Evolutionary conservation across 768 basidiomycete genomes (phyloP).

Genomic region (Termitomyces sp.): DNA sequence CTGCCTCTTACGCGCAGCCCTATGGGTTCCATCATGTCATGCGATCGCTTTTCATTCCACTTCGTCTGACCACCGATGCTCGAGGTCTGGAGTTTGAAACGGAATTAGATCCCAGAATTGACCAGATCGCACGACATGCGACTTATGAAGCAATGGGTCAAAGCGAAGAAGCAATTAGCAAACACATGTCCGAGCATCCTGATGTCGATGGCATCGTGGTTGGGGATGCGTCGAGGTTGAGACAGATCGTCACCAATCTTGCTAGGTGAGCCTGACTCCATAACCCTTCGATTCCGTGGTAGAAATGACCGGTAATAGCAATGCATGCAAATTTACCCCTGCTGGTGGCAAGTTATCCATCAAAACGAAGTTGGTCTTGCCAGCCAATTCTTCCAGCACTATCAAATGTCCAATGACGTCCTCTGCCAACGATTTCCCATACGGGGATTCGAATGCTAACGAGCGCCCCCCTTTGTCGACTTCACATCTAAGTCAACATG

Average conservation of each 20-base stretch:
- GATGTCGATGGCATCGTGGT: constrained; percentile 67
- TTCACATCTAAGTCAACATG: constrained; percentile 46
- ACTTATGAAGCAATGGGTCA: constrained; percentile 60
- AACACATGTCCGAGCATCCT: constrained; percentile 40
- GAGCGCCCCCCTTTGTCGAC: constrained; percentile 35
- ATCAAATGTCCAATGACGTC: not conserved
- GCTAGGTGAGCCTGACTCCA: constrained; percentile 49
- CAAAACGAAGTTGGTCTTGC: constrained; percentile 56
- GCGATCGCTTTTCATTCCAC: constrained; percentile 67
- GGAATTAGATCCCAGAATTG: constrained; percentile 65
- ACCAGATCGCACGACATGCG: constrained; percentile 59
- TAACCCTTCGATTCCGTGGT: not conserved
- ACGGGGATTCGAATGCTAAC: constrained; percentile 8
- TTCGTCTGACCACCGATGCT: constrained; percentile 65
- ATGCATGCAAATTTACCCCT: constrained; percentile 80
- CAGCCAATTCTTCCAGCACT: constrained; percentile 8
- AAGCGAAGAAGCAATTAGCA: constrained; percentile 32
- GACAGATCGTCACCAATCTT: constrained; percentile 83
- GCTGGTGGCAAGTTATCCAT: constrained; percentile 66
- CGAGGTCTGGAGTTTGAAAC: constrained; percentile 64
- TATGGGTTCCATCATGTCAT: constrained; percentile 79
- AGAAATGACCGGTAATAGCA: constrained; percentile 34
- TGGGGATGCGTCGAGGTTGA: constrained; percentile 78
- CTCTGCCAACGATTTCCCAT: not conserved
- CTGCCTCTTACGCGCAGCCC: constrained; percentile 34